These are phyloP conservation scores for Komagataea norvegica DNA, from an alignment of 1,139 yeast genomes.

Conservation along the genomic window DNA sequence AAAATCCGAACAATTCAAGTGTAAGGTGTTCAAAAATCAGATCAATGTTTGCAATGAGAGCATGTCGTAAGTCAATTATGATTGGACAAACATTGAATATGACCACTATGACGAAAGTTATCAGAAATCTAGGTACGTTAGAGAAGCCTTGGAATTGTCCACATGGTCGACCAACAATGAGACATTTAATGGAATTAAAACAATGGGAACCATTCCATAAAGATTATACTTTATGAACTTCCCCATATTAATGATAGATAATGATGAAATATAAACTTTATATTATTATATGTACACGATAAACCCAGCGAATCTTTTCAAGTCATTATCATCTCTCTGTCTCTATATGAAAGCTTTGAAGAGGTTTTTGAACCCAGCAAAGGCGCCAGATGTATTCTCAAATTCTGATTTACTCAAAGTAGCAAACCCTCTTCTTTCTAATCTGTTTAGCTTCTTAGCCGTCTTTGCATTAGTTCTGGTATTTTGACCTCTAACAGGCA, in stretches of 20 bases:
- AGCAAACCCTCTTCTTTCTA: slow-evolving; percentile 55
- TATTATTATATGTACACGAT: slow-evolving; percentile 1
- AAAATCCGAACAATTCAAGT: slow-evolving; percentile 34
- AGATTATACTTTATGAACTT: slow-evolving; percentile 35
- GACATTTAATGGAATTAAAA: slow-evolving; percentile 69
- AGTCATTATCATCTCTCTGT: too few species aligned
- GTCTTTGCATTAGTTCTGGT: slow-evolving; percentile 89
- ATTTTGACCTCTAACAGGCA: slow-evolving; percentile 92
- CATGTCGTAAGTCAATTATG: slow-evolving; percentile 93
- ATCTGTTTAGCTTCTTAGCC: slow-evolving; percentile 77
- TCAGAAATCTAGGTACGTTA: slow-evolving; percentile 58
- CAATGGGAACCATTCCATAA: slow-evolving; percentile 42
- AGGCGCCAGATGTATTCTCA: slow-evolving; percentile 11
- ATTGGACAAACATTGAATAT: slow-evolving; percentile 67
- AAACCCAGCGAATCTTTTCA: not conserved
- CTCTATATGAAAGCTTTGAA: slow-evolving; percentile 17
- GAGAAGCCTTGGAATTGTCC: slow-evolving; percentile 99
- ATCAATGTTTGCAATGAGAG: slow-evolving; percentile 86
- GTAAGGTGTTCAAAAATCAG: slow-evolving; percentile 74
- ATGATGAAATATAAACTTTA: not conserved
- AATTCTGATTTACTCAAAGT: slow-evolving; percentile 13
- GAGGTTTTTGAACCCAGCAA: slow-evolving; percentile 22
- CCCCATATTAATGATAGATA: not conserved
- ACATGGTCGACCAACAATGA: slow-evolving; percentile 95
- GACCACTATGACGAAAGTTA: slow-evolving; percentile 62